These are phyloP conservation scores for Boletus tomentosulus DNA, from an alignment of 768 basidiomycete genomes.

Conservation along the genomic window DNA sequence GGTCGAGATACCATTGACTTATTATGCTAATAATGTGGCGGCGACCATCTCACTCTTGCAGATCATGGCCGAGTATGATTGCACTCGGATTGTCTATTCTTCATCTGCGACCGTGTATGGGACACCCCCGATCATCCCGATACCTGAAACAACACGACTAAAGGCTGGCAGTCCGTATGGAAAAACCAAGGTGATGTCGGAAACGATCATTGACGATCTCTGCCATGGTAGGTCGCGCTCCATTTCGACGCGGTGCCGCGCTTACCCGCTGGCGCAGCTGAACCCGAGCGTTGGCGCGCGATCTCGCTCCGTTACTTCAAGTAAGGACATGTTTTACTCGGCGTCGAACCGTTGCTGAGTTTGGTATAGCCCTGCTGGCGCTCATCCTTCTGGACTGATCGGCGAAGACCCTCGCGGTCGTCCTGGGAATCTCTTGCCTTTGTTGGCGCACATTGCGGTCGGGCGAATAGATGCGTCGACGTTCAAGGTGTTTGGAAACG, in stretches of 20 bases:
- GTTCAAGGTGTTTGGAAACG: constrained; percentile 89
- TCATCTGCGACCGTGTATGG: constrained; percentile 99
- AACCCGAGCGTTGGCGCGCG: constrained; percentile 67
- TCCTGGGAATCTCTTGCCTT: constrained; percentile 90
- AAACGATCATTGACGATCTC: constrained; percentile 84
- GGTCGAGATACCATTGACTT: constrained; percentile 88
- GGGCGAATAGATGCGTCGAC: constrained; percentile 73
- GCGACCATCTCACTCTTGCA: constrained; percentile 85
- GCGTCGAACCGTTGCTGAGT: constrained; percentile 1
- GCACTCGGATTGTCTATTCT: constrained; percentile 89
- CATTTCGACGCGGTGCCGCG: neutral
- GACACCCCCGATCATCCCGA: constrained; percentile 86
- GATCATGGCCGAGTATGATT: constrained; percentile 80
- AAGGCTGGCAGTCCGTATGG: constrained; percentile 92
- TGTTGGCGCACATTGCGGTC: constrained; percentile 92
- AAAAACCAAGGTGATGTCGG: constrained; percentile 93
- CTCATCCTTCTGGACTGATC: constrained; percentile 90
- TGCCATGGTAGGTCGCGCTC: constrained; percentile 56
- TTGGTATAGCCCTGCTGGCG: constrained; percentile 81
- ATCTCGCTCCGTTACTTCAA: constrained; percentile 97
- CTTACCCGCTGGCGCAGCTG: constrained; percentile 43
- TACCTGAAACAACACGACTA: constrained; percentile 86
- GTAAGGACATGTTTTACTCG: constrained; percentile 38
- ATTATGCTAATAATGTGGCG: constrained; percentile 91
- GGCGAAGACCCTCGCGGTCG: constrained; percentile 97